phyloP scores from a whole-genome alignment of 129 eudicot genomes.

The Centaurea solstitialis region DNA sequence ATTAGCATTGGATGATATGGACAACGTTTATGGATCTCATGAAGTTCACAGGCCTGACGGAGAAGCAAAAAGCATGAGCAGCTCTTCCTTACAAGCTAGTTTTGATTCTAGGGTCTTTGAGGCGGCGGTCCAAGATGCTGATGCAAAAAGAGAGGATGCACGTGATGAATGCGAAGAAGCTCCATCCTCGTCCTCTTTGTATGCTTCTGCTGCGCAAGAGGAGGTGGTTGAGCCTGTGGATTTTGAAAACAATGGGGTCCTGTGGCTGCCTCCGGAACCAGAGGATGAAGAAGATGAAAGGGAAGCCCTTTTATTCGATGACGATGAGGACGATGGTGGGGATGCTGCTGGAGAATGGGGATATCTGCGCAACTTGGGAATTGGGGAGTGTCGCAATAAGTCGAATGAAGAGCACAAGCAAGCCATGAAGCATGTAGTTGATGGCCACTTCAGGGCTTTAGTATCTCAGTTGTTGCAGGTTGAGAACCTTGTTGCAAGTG shows the following conservation, averaged over 20 bases:
- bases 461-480: conserved; percentile 92
- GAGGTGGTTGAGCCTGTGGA: conserved; percentile 87
- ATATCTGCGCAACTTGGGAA: conserved; percentile 62
- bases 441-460: conserved; percentile 95
- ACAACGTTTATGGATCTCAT: conserved; percentile 45
- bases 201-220: conserved; percentile 64
- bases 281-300: conserved; percentile 97
- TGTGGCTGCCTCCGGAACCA: conserved; percentile 99
- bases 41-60: conserved; percentile 65
- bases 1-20: conserved; percentile 45
- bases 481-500: conserved; percentile 72
- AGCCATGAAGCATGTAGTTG: conserved; percentile 89
- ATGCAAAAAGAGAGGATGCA: conserved; percentile 42
- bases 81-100: conserved; percentile 43
- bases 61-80: conserved; percentile 50
- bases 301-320: conserved; percentile 72
- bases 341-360: conserved; percentile 92
- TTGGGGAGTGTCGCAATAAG: conserved; percentile 63
- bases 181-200: conserved; percentile 75
- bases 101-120: conserved; percentile 44
- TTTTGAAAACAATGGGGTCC: conserved; percentile 92
- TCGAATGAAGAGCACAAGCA: conserved; percentile 90
- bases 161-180: conserved; percentile 83
- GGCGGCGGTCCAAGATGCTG: conserved; percentile 47
- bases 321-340: conserved; percentile 64